Evolutionary conservation across 805 yeast species (phyloP), one percentile per base, ranked within the genome.

Genomic region (Yamadazyma takamatsuzukensis): DNA sequence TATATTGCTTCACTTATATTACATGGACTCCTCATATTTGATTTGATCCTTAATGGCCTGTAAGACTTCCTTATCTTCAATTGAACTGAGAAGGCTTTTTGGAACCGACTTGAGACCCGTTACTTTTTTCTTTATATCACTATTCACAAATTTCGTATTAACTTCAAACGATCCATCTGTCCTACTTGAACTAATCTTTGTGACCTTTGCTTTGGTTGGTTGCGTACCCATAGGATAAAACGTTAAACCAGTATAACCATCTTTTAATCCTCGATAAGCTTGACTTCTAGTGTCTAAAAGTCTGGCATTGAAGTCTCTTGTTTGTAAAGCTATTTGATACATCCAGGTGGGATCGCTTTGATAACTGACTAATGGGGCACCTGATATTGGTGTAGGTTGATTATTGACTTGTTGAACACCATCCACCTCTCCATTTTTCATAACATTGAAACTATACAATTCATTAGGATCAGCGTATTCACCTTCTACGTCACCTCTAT

Each of bases 211-310:
- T 27, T 49, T 48, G 5, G 73, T 64, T 1, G 97, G 86, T 59
- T 93, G 98, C 6, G 95, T 81, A 4, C 68, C 63, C 14, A 48
- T 53, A 3, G 97, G 96, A 21, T 76, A 76, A 53, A 87, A 86
- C 22, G 71, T 66, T 19, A 83, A 68, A n/a, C 94, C 94, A 0
- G 96, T 83, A 55, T 88, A 90, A 1, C 83, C 75, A 53, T 90
- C 97, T 50, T 79, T 78, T 14, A 75, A 54, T 1, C 89, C 89
- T 30, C 78, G 65, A 23, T 72, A 61, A 15, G 73, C 71, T 14
- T 61, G 64, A 41, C 89, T 66, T 38, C 83, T 77, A 33, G 72
- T 74, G 22, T 64, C 68, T n/a, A 71, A 57, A 29, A 88, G 59
- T 37, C 70, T 70, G 21, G 75, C 61, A 54, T 93, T 93, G 52